These are phyloP conservation scores for Raffaelea deltoideospora DNA, from an alignment of 2,329 filamentous ascomycete genomes.

Conservation along the genomic window DNA sequence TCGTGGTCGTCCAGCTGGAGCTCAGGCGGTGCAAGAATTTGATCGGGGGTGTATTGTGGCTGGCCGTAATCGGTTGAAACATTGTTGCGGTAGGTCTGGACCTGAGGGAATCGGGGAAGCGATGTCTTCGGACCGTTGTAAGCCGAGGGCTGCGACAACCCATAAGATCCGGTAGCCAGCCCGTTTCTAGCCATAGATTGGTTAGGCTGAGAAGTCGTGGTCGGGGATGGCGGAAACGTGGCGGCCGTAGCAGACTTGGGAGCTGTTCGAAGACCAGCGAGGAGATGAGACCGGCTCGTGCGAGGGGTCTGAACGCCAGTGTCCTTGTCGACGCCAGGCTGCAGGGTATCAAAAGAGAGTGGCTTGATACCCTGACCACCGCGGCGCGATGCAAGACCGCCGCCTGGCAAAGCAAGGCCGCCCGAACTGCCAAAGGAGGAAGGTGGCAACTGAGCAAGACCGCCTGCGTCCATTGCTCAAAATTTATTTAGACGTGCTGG, in stretches of 20 bases:
- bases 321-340: conserved; percentile 52
- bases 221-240: conserved; percentile 39
- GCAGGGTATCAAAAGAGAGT: conserved; percentile 60
- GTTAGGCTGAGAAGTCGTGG: conserved; percentile 20
- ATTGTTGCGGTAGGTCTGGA: conserved; percentile 9
- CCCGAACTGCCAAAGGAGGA: conserved; percentile 58
- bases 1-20: conserved; percentile 57
- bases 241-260: conserved; percentile 70
- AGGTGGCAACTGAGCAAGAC: conserved; percentile 98
- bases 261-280: conserved; percentile 84
- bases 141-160: no score
- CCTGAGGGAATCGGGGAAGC: conserved; percentile 26
- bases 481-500: no score
- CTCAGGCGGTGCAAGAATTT: conserved; percentile 72
- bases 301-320: conserved; percentile 66
- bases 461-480: conserved; percentile 78
- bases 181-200: conserved; percentile 26
- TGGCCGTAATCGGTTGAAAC: conserved; percentile 5
- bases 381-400: conserved; percentile 70
- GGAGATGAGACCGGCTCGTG: conserved; percentile 85
- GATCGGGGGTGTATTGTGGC: conserved; percentile 64
- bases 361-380: conserved; percentile 84
- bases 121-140: conserved; percentile 43
- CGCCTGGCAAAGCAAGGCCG: conserved; percentile 59
- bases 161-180: conserved; percentile 24